phyloP scores from a whole-genome alignment of 352 stramenopile species.

The Pythium scleroteichum region DNA sequence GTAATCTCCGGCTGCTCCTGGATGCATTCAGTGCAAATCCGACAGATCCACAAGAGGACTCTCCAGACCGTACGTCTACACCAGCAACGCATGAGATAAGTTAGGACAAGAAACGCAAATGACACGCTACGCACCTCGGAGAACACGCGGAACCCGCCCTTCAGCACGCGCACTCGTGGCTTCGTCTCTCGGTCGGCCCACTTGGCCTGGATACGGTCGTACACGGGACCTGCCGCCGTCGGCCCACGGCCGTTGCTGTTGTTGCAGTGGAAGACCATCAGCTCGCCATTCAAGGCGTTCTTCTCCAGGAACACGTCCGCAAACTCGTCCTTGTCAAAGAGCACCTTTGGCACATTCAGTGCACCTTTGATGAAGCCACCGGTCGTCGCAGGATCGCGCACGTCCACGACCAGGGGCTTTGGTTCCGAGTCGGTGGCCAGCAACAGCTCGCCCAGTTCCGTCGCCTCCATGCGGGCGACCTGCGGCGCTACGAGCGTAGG shows the following conservation, averaged over 20 bases:
- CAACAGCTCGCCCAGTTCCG: conserved; percentile 29
- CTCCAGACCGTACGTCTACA: conserved; percentile 23
- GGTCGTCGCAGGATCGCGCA: conserved; percentile 31
- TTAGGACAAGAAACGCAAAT: neutral
- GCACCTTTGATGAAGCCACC: conserved; percentile 41
- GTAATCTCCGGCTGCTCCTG: too few relatives aligned
- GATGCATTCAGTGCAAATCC: conserved; percentile 9
- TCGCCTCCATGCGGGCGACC: conserved; percentile 28
- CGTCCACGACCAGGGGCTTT: conserved; percentile 31
- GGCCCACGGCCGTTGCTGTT: conserved; percentile 36
- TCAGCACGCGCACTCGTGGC: conserved; percentile 30
- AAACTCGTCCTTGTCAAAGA: conserved; percentile 38
- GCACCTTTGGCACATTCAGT: conserved; percentile 35
- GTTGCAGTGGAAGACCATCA: conserved; percentile 40
- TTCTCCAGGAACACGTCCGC: conserved; percentile 34
- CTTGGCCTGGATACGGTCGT: conserved; percentile 26
- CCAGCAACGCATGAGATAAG: neutral
- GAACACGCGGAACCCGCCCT: conserved; percentile 37
- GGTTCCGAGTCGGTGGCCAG: neutral
- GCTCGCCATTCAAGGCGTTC: conserved; percentile 19
- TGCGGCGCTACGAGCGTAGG: conserved; percentile 28
- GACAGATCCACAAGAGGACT: conserved; percentile 20
- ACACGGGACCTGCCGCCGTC: conserved; percentile 25
- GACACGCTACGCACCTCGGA: conserved; percentile 22
- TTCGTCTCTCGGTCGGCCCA: conserved; percentile 19